These are phyloP conservation scores for Clarkia xantiana DNA, from an alignment of 345 rosid species.

Conservation along the genomic window DNA sequence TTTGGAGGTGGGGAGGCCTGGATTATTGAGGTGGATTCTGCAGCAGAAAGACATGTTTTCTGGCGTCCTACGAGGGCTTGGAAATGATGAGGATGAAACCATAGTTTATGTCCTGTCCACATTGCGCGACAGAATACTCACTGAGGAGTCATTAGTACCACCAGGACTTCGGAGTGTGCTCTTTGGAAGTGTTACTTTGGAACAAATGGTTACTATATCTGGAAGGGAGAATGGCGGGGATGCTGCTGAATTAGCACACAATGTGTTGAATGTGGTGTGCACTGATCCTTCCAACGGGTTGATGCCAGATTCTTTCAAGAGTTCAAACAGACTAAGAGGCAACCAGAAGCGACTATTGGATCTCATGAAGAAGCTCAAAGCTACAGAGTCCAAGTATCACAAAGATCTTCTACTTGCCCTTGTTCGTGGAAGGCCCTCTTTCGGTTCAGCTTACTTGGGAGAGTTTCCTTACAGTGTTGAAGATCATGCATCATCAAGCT, in stretches of 20 bases:
- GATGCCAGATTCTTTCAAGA: conserved; percentile 61
- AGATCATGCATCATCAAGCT: conserved; percentile 58
- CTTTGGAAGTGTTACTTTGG: conserved; percentile 69
- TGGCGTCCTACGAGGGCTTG: conserved; percentile 60
- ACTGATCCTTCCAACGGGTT: conserved; percentile 81
- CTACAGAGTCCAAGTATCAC: conserved; percentile 51
- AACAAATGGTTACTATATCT: conserved; percentile 53
- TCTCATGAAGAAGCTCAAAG: conserved; percentile 78
- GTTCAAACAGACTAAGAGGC: conserved; percentile 45
- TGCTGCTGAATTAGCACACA: conserved; percentile 51
- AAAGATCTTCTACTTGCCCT: conserved; percentile 71
- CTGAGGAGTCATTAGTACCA: conserved; percentile 54
- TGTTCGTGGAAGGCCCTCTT: conserved; percentile 50
- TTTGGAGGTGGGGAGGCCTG: conserved; percentile 72
- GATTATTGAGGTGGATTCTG: conserved; percentile 57
- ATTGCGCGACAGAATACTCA: conserved; percentile 46
- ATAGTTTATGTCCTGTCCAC: conserved; percentile 47
- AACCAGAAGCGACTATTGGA: conserved; percentile 52
- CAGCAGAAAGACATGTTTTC: conserved; percentile 80
- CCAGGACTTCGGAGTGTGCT: conserved; percentile 83
- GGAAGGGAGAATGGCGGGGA: conserved; percentile 41
- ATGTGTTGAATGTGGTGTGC: conserved; percentile 52
- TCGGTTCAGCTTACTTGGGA: conserved; percentile 61
- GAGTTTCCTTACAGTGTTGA: conserved; percentile 84
- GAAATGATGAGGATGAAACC: conserved; percentile 53